These are phyloP conservation scores for Clavispora asparagi DNA, from an alignment of 805 yeast species.

Conservation along the genomic window DNA sequence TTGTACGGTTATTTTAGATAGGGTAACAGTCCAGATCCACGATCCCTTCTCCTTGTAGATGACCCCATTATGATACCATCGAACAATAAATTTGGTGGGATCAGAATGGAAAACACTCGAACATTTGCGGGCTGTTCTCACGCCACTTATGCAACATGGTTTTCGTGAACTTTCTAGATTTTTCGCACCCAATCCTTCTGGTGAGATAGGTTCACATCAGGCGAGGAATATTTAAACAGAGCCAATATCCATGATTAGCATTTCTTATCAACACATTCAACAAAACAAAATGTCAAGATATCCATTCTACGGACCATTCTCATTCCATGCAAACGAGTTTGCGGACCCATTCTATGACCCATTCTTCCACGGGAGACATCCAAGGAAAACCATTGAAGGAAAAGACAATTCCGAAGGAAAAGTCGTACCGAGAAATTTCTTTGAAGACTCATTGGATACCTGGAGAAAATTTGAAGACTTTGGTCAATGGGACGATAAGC, in stretches of 20 bases:
- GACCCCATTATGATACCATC: too few relatives aligned
- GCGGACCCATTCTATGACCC: constrained; percentile 1
- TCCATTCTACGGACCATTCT: neutral
- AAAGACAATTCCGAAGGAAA: neutral
- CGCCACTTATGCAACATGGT: too few relatives aligned
- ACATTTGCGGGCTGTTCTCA: too few relatives aligned
- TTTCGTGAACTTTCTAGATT: neutral
- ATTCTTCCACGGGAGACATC: neutral
- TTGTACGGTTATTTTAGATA: too few relatives aligned
- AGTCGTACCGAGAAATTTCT: neutral
- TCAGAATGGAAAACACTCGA: too few relatives aligned
- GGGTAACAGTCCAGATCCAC: too few relatives aligned
- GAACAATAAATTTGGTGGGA: too few relatives aligned
- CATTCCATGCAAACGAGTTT: neutral
- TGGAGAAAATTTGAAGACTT: neutral
- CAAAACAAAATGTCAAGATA: neutral
- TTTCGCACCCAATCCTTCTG: neutral
- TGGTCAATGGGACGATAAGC: constrained; percentile 1
- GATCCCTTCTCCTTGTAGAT: too few relatives aligned
- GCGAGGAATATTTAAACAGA: neutral
- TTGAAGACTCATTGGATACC: neutral
- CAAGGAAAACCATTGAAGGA: neutral
- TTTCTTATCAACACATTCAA: neutral
- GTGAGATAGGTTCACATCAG: neutral
- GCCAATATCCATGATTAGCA: neutral